phyloP scores from a whole-genome alignment of 805 yeast species.

The Saturnispora sekii region DNA sequence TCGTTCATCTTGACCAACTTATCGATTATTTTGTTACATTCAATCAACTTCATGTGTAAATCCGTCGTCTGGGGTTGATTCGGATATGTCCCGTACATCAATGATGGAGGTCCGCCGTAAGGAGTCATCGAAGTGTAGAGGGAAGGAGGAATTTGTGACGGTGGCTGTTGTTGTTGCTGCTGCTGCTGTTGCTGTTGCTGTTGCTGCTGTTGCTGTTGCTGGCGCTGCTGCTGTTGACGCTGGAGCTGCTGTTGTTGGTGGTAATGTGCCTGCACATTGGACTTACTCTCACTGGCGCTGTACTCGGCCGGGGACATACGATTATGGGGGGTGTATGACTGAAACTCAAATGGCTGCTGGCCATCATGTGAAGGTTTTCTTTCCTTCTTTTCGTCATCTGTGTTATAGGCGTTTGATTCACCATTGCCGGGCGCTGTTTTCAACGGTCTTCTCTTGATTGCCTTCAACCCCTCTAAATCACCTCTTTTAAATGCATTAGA shows the following conservation, averaged over 20 bases:
- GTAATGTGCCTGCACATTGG: constrained; percentile 8
- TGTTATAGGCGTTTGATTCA: not conserved
- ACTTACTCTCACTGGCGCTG: not conserved
- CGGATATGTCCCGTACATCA: constrained; percentile 1
- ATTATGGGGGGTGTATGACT: constrained; percentile 8
- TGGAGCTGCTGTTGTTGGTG: constrained; percentile 12
- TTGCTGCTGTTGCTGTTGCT: constrained; percentile 2
- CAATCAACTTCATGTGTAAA: constrained; percentile 1
- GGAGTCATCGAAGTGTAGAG: no score
- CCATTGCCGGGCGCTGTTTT: constrained; percentile 7
- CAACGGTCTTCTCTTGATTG: constrained; percentile 67
- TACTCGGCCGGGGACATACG: not conserved
- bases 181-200: constrained; percentile 6
- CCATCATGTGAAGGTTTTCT: not conserved
- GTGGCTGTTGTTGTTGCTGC: constrained; percentile 6
- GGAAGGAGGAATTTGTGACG: not conserved
- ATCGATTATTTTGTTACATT: constrained; percentile 13
- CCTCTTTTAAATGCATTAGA: constrained; percentile 74
- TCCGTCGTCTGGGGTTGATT: constrained; percentile 1
- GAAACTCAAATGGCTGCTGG: constrained; percentile 1
- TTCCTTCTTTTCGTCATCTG: not conserved
- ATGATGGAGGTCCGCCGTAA: not conserved
- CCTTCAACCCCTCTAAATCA: constrained; percentile 59
- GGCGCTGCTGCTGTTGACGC: not conserved
- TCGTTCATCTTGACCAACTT: constrained; percentile 38